phyloP scores from a whole-genome alignment of 2,329 filamentous ascomycete species.

The Colletotrichum tropicicola region DNA sequence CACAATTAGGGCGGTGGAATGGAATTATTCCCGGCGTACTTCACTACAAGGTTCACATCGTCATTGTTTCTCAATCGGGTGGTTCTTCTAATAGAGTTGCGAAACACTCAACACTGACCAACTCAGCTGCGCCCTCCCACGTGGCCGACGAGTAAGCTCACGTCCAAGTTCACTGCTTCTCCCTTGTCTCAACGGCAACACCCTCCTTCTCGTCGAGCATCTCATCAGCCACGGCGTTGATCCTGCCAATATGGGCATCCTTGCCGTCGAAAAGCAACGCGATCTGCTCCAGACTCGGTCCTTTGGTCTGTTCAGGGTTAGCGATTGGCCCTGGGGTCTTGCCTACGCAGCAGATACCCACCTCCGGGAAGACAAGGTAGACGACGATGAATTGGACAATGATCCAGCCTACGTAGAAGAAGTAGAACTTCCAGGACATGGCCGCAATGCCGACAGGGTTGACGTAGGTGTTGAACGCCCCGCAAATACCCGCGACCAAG shows the following conservation, averaged over 20 bases:
- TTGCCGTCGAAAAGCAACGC: slow-evolving; percentile 31
- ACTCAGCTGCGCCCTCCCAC: no score
- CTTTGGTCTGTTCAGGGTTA: slow-evolving; percentile 29
- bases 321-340: neutral
- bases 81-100: no score
- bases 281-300: slow-evolving; percentile 32
- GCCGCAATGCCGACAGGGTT: slow-evolving; percentile 60
- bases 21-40: no score
- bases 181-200: neutral
- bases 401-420: slow-evolving; percentile 56
- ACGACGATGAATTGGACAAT: slow-evolving; percentile 51
- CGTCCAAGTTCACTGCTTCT: neutral
- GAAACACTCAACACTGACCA: no score
- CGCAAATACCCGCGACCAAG: slow-evolving; percentile 23
- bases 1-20: no score
- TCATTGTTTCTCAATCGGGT: no score
- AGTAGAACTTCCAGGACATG: slow-evolving; percentile 64
- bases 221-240: slow-evolving; percentile 18
- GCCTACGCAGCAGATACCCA: neutral
- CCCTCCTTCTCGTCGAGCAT: slow-evolving; percentile 20
- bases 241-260: slow-evolving; percentile 13
- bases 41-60: no score
- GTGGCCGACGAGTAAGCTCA: no score
- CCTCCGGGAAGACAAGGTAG: slow-evolving; percentile 32
- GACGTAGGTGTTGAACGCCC: slow-evolving; percentile 46